Evolutionary conservation across 129 eudicot genomes (phyloP).

Genomic region (Flaveria robusta): DNA sequence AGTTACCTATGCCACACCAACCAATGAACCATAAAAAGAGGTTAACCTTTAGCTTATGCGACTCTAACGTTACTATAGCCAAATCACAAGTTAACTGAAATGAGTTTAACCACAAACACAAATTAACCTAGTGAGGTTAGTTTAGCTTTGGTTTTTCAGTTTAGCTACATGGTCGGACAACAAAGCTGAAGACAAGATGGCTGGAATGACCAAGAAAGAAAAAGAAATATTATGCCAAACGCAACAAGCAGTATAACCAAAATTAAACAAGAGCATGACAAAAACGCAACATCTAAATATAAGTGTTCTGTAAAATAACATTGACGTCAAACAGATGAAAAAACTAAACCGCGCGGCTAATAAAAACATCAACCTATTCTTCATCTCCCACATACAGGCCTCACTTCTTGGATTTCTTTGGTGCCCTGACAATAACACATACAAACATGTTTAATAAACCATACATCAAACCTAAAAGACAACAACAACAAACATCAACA

Average conservation of each 20-base stretch:
- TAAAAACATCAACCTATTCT: background rate
- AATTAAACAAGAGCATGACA: conserved; percentile 31
- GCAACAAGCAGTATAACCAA: conserved; percentile 21
- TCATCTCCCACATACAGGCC: conserved; percentile 16
- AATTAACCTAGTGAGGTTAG: no score
- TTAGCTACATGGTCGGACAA: no score
- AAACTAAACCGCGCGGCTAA: conserved; percentile 40
- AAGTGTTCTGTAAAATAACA: conserved; percentile 22
- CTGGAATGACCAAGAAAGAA: background rate
- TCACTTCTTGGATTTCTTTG: conserved; percentile 85
- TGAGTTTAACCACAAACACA: no score
- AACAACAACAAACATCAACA: background rate
- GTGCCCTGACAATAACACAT: conserved; percentile 41
- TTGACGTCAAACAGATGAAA: conserved; percentile 31
- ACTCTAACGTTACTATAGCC: no score
- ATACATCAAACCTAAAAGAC: background rate
- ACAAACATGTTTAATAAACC: background rate
- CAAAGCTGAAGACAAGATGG: background rate
- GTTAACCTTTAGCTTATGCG: no score
- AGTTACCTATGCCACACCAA: no score
- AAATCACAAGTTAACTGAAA: no score
- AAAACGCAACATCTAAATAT: conserved; percentile 15
- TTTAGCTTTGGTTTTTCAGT: no score
- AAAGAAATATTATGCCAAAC: background rate
- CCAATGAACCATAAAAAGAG: no score